Conservation (phyloP, 2,329 filamentous ascomycete species). For the Microdochium paspali region DNA sequence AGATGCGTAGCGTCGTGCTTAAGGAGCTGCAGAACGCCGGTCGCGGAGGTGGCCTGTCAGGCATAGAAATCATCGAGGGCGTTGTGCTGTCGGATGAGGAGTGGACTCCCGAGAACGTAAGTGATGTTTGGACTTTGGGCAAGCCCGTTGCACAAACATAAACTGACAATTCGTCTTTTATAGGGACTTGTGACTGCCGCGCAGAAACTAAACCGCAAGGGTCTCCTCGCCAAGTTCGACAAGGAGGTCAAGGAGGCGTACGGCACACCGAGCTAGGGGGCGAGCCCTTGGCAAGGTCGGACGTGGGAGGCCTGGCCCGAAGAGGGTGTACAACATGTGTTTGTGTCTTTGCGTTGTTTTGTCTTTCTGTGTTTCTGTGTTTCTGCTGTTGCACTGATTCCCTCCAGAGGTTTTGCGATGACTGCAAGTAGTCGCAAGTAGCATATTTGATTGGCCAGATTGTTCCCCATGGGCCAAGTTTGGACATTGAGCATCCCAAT, state of each 20-base stretch:
- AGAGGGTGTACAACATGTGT: neutral
- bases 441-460: neutral
- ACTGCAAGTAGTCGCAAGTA: neutral
- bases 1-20: constrained; percentile 52
- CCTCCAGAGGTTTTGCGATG: neutral
- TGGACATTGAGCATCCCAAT: no score
- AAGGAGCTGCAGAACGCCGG: constrained; percentile 55
- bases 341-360: neutral
- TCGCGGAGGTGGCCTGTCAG: constrained; percentile 49
- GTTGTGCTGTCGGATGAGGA: constrained; percentile 64
- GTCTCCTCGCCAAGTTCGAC: constrained; percentile 52
- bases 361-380: no score
- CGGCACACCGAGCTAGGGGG: constrained; percentile 17
- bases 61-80: constrained; percentile 63
- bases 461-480: no score
- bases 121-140: constrained; percentile 17
- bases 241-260: constrained; percentile 55
- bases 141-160: no score
- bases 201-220: constrained; percentile 64
- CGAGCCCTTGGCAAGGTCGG: neutral
- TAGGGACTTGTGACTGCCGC: constrained; percentile 59
- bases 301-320: no score
- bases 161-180: constrained; percentile 14
- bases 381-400: neutral
- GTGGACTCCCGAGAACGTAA: constrained; percentile 67